Base-by-base conservation (phyloP, 148 eudicot genomes). In the Camellia lanceoleosa region DNA sequence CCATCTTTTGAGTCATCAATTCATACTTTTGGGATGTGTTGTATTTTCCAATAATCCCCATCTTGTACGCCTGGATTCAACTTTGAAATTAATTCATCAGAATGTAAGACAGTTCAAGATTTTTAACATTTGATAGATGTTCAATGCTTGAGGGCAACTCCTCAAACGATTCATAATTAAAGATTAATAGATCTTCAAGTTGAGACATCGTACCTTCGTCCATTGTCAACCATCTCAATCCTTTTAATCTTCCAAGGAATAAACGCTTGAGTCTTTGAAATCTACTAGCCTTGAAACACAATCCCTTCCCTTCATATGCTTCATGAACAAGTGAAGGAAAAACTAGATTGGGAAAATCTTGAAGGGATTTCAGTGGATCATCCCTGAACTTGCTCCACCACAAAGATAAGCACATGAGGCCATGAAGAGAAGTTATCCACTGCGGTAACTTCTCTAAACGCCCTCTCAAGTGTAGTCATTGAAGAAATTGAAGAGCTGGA, bases 171-270 rank as follows among this genome's bases (percentile, higher is more conserved):
- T 55, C 59, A 55, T 3, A 55, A 5, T 12, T 12, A 0, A 0
- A 3, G 14, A 55, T 7, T 0, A 1, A 7, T 8, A 55, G 69
- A 8, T n/a, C n/a, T n/a, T 64, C 20, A 5, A 80, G 73, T 38
- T 5, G 13, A 19, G 83, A 73, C 83, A 80, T 66, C 2, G 83
- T 70, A 10, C 83, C 83, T 55, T 80, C 42, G 46, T 80, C 73
- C 20, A 80, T 44, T 18, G 0, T 60, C 59, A 80, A 18, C 77
- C 54, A 20, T 65, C 44, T 73, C 56, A 80, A 38, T 52, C 16
- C 43, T 16, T 20, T 12, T 9, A 65, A 43, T 20, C 4, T 23
- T 1, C 7, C 4, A 5, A 80, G 16, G 1, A 0, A 9, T 46
- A 80, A 56, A 10, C 8, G 0, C 12, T 67, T 42, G 5, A 80